Conservation (phyloP, 208 protist genomes). For the Leishmania aethiopica region DNA sequence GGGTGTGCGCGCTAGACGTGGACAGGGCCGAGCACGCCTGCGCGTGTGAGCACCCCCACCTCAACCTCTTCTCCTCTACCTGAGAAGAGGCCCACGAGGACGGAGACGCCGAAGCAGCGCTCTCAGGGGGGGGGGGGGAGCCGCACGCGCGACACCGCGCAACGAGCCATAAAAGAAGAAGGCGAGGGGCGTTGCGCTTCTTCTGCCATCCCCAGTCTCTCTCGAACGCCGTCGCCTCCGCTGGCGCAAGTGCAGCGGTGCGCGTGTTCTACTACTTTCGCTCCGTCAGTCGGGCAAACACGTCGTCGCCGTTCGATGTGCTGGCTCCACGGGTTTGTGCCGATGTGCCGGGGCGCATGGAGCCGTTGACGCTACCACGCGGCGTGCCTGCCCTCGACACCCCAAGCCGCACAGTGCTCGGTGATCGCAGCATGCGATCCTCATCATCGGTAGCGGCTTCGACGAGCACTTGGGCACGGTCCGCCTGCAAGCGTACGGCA, state of each 20-base stretch:
- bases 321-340: neutral
- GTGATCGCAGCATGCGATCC: slow-evolving; percentile 20
- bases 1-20: neutral
- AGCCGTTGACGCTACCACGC: slow-evolving; percentile 21
- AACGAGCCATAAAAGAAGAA: neutral
- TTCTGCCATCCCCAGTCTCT: neutral
- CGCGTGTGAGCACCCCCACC: neutral
- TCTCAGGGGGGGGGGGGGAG: neutral
- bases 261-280: slow-evolving; percentile 5
- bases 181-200: neutral
- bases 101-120: neutral
- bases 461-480: slow-evolving; percentile 14
- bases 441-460: slow-evolving; percentile 13
- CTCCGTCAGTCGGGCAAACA: slow-evolving; percentile 13
- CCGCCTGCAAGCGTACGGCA: slow-evolving; percentile 15
- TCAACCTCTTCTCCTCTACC: neutral
- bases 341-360: slow-evolving; percentile 6
- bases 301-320: slow-evolving; percentile 16
- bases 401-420: slow-evolving; percentile 4
- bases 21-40: neutral
- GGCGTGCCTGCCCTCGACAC: slow-evolving; percentile 20
- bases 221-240: neutral
- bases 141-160: neutral
- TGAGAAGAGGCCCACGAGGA: neutral
- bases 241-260: neutral